A percentile compares a stretch with the other conserved stretches of the same genome.
phyloP scores from a whole-genome alignment of 495 filamentous ascomycete genomes.

The Monascus purpureus region DNA sequence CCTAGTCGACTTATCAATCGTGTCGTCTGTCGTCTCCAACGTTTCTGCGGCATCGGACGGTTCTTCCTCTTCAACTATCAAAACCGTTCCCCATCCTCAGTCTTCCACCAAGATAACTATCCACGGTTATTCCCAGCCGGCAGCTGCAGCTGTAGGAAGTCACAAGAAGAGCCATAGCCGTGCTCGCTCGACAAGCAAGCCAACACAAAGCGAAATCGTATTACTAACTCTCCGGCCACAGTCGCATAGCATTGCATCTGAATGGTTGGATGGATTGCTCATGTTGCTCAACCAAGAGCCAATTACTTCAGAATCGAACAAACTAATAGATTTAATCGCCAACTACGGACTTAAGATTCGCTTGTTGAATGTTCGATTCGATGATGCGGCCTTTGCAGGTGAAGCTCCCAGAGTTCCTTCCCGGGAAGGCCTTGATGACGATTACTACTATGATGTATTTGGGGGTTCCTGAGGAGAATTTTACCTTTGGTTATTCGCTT shows the following conservation, averaged over 20 bases:
- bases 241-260: slow-evolving; percentile 71
- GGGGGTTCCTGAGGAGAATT: slow-evolving; percentile 19
- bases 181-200: slow-evolving; percentile 19
- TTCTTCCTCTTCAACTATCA: slow-evolving; percentile 41
- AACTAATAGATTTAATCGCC: slow-evolving; percentile 67
- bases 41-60: slow-evolving; percentile 46
- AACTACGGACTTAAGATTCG: slow-evolving; percentile 91
- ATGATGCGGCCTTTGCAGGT: slow-evolving; percentile 42
- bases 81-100: slow-evolving; percentile 26
- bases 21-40: slow-evolving; percentile 89
- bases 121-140: slow-evolving; percentile 45
- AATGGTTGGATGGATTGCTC: slow-evolving; percentile 92
- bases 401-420: slow-evolving; percentile 32
- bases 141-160: slow-evolving; percentile 13
- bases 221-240: slow-evolving; percentile 73
- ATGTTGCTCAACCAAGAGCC: slow-evolving; percentile 93
- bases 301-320: slow-evolving; percentile 90
- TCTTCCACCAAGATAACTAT: slow-evolving; percentile 84
- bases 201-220: slow-evolving; percentile 38
- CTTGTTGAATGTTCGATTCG: slow-evolving; percentile 80
- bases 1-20: slow-evolving; percentile 67
- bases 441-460: slow-evolving; percentile 42
- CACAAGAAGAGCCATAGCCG: slow-evolving; percentile 17
- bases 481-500: not conserved
- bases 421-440: slow-evolving; percentile 37